Conservation (phyloP, 2,329 filamentous ascomycete genomes). For the Incumbomyces lentus region DNA sequence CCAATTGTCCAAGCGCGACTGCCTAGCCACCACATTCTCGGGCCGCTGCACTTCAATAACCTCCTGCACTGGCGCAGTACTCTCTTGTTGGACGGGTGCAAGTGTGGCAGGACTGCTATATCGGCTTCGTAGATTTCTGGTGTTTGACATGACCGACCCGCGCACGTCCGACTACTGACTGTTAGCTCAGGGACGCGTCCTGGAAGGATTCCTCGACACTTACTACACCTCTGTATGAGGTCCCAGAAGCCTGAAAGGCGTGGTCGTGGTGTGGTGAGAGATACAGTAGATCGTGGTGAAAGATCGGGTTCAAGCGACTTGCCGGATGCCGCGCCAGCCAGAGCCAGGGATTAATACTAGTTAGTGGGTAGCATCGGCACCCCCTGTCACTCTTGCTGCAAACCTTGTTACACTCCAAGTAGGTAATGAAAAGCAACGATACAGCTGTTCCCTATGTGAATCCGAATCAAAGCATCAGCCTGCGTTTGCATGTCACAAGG, state of each 20-base stretch:
- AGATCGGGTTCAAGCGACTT: neutral
- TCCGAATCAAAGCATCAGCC: no score
- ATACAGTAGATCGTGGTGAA: neutral
- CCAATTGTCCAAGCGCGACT: constrained; percentile 35
- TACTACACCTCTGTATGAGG: constrained; percentile 14
- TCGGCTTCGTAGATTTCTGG: constrained; percentile 19
- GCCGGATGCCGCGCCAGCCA: neutral
- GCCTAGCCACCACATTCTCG: constrained; percentile 12
- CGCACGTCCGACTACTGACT: neutral
- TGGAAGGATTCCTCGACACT: constrained; percentile 5
- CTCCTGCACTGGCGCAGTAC: constrained; percentile 11
- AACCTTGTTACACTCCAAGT: no score
- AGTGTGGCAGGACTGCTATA: constrained; percentile 20
- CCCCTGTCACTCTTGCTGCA: no score
- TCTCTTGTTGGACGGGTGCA: constrained; percentile 8
- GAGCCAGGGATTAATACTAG: no score
- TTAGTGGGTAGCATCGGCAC: neutral
- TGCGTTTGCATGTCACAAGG: no score
- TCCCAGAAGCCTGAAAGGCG: constrained; percentile 10
- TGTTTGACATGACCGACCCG: constrained; percentile 15
- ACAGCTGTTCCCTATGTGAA: no score
- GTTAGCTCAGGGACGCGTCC: constrained; percentile 17
- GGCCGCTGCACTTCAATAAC: constrained; percentile 12
- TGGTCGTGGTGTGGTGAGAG: neutral
- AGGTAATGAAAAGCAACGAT: no score